A percentile compares a stretch with the other conserved stretches of the same genome.
Evolutionary conservation across 2,329 filamentous ascomycete genomes (phyloP).

Genomic region (Aspergillus ibericus): DNA sequence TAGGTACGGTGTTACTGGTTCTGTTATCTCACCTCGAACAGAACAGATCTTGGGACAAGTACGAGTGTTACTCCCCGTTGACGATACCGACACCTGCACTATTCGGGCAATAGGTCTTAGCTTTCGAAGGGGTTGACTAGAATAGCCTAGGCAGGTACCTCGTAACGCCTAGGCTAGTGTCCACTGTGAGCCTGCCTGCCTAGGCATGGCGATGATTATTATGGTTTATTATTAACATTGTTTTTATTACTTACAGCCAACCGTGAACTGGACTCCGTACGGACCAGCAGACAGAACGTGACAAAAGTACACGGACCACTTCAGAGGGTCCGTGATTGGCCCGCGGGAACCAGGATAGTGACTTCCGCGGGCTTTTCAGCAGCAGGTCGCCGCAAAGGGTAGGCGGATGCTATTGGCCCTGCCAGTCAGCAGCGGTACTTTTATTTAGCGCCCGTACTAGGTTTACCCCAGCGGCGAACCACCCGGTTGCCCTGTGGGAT

Average conservation of each 20-base stretch:
- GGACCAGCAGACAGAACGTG: constrained; percentile 16
- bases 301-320: constrained; percentile 33
- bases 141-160: not conserved
- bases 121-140: not conserved
- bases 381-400: constrained; percentile 37
- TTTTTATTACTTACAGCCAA: not conserved
- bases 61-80: not conserved
- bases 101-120: constrained; percentile 3
- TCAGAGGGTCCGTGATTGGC: constrained; percentile 28
- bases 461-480: constrained; percentile 20
- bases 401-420: constrained; percentile 28
- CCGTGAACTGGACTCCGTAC: not conserved
- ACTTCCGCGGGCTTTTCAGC: constrained; percentile 30
- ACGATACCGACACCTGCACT: not conserved
- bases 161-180: not conserved
- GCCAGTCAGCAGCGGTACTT: constrained; percentile 23
- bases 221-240: not conserved
- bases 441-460: constrained; percentile 14
- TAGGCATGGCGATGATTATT: not conserved
- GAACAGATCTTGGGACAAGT: not conserved
- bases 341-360: constrained; percentile 33
- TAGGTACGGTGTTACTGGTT: not conserved
- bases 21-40: not conserved
- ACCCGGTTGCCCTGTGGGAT: constrained; percentile 20
- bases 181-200: not conserved